A percentile compares a stretch with the other conserved stretches of the same genome.
Evolutionary conservation across 176 grass and related monocot genomes (phyloP).

Genomic region (Elaeis guineensis): DNA sequence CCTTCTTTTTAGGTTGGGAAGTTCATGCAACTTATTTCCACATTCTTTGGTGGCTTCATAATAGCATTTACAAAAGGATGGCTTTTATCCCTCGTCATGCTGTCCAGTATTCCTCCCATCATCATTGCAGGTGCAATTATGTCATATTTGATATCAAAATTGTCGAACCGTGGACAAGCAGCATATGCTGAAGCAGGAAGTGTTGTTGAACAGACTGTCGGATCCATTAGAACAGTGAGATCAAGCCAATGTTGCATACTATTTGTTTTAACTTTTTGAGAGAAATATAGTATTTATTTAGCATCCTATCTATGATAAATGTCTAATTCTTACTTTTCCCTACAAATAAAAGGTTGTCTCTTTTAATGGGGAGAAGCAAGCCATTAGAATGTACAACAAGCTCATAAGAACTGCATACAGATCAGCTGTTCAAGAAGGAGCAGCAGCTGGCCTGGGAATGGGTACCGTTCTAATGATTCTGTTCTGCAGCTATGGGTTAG

Average conservation of each 20-base stretch:
- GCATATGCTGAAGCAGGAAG: constrained; percentile 65
- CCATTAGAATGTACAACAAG: constrained; percentile 46
- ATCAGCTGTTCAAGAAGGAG: constrained; percentile 43
- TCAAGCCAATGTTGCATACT: not conserved
- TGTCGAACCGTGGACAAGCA: constrained; percentile 48
- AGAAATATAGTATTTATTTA: too few relatives aligned
- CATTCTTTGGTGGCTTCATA: constrained; percentile 66
- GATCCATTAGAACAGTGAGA: constrained; percentile 69
- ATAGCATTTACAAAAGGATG: constrained; percentile 77
- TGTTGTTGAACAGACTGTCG: constrained; percentile 62
- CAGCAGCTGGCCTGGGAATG: constrained; percentile 41
- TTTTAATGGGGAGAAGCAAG: constrained; percentile 62
- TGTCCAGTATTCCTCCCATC: constrained; percentile 54
- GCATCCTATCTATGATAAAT: too few relatives aligned
- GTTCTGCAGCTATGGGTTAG: constrained; percentile 65
- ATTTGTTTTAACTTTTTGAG: not conserved
- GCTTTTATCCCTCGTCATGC: constrained; percentile 79
- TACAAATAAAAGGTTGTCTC: constrained; percentile 48
- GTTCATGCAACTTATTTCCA: constrained; percentile 57
- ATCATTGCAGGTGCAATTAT: constrained; percentile 28
- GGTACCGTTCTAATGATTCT: constrained; percentile 40
- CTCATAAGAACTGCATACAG: constrained; percentile 52
- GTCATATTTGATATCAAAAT: constrained; percentile 26
- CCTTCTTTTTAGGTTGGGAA: constrained; percentile 46
- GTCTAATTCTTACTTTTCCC: too few relatives aligned